Evolutionary conservation across 768 basidiomycete species (phyloP), one percentile per base, ranked within the genome.

Genomic region (Leccinum aurantiacum): DNA sequence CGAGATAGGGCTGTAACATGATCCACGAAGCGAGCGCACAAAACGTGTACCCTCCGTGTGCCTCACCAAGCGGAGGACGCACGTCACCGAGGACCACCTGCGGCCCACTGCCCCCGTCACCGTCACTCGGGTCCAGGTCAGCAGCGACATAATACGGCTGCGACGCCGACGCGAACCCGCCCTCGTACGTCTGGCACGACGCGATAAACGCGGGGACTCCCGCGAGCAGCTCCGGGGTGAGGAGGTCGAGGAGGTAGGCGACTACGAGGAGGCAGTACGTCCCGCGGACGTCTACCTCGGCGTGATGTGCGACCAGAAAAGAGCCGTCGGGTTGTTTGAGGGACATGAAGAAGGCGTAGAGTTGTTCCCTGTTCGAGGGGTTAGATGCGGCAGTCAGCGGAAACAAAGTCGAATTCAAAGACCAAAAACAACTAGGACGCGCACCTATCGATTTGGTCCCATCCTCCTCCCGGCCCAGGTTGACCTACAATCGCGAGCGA

Each of bases 21-120:
- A n/a, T n/a, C n/a, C n/a, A n/a, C n/a, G n/a, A n/a, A 0, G 93
- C 93, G 27, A 95, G 79, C 8, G 93, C 86, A 71, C 97, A 99
- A 73, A 93, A 97, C 0, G 96, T 93, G 75, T 99, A 98, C 0
- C 97, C 97, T 7, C 97, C 97, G 64, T 99, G 97, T 0, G 97
- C 95, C 75, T 99, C 97, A 10, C 96, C 96, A 22, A 97, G 85
- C 0, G 89, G 79, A 0, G 95, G 91, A 0, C 89, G 82, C 1
- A 87, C 82, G 3, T 73, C 71, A 3, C 74, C 65, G 46, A 84
- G 72, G 22, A 79, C 15, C 53, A 31, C 64, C 62, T n/a, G 35
- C 33, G n/a, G 57, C 17, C 38, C 38, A 41, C 17, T 41, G 8
- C 17, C 15, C 17, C 3, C 3, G 13, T 17, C 17, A 41, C 17